These are phyloP conservation scores for Aspergillus chevalieri DNA, from an alignment of 2,329 filamentous ascomycete species.

Conservation along the genomic window DNA sequence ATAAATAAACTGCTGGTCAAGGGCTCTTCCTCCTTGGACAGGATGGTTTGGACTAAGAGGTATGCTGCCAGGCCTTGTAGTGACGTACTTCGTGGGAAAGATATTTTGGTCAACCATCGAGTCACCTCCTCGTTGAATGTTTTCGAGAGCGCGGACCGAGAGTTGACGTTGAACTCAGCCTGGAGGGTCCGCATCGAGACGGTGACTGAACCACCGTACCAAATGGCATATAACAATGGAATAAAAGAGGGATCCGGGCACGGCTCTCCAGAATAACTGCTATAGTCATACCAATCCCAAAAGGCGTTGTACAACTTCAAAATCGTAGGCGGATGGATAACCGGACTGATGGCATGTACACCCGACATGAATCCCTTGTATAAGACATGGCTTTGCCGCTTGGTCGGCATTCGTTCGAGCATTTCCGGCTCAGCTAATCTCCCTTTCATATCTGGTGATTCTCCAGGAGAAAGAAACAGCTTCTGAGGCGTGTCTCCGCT, in stretches of 20 bases:
- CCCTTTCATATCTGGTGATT: conserved; percentile 28
- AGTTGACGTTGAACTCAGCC: conserved; percentile 32
- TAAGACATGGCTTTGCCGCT: conserved; percentile 41
- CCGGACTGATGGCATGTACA: conserved; percentile 41
- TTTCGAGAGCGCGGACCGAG: conserved; percentile 32
- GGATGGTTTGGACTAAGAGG: conserved; percentile 42
- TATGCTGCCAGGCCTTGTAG: conserved; percentile 43
- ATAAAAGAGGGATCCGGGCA: conserved; percentile 39
- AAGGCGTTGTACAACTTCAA: conserved; percentile 38
- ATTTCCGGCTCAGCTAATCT: conserved; percentile 34
- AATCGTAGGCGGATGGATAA: conserved; percentile 40
- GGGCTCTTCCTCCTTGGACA: conserved; percentile 45
- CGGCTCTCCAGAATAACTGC: conserved; percentile 29
- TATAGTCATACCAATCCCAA: conserved; percentile 42
- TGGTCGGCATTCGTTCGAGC: conserved; percentile 38
- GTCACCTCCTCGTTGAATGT: conserved; percentile 39
- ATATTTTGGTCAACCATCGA: conserved; percentile 36
- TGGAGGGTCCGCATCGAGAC: conserved; percentile 38
- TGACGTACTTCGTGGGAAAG: conserved; percentile 42
- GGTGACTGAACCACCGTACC: conserved; percentile 44
- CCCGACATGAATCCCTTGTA: conserved; percentile 44
- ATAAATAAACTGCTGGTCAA: conserved; percentile 45
- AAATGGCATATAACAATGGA: conserved; percentile 42
- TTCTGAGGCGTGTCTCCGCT: conserved; percentile 28
- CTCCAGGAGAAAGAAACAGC: conserved; percentile 31